These are phyloP conservation scores for Psilocybe sp. DNA, from an alignment of 768 basidiomycete species.

Conservation along the genomic window DNA sequence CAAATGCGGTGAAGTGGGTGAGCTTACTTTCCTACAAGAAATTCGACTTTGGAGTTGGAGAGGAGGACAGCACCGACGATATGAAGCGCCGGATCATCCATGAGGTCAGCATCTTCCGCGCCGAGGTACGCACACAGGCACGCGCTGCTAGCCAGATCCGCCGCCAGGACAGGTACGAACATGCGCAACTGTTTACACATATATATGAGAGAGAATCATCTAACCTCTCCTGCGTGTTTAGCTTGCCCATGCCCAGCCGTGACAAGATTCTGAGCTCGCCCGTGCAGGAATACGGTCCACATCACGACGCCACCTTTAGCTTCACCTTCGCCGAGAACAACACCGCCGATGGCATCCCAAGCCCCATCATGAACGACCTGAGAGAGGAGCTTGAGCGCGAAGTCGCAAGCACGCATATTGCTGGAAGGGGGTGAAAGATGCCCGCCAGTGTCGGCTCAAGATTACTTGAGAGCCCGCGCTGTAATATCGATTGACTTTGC, in stretches of 20 bases:
- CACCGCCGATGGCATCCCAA: conserved; percentile 43
- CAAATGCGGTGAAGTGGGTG: neutral
- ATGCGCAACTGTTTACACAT: neutral
- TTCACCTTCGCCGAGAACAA: conserved; percentile 43
- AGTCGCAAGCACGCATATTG: conserved; percentile 69
- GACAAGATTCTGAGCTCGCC: conserved; percentile 83
- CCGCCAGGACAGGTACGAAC: conserved; percentile 67
- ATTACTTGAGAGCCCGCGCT: too few species aligned
- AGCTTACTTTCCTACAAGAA: conserved; percentile 41
- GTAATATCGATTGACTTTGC: too few species aligned
- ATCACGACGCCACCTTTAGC: conserved; percentile 66
- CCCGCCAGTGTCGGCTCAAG: neutral
- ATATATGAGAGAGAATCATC: neutral
- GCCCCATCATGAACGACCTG: conserved; percentile 81
- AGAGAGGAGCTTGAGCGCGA: conserved; percentile 84
- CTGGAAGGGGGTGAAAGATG: conserved; percentile 24
- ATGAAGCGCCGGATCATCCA: conserved; percentile 96
- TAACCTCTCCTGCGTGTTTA: conserved; percentile 21
- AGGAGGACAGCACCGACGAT: conserved; percentile 93
- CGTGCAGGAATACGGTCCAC: conserved; percentile 58
- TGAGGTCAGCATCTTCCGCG: conserved; percentile 87
- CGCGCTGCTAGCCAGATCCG: conserved; percentile 70
- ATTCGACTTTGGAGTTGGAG: conserved; percentile 96
- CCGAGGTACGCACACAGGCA: conserved; percentile 82
- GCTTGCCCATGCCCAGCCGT: conserved; percentile 75